Percentiles rank a stretch among this genome's conserved stretches.
phyloP scores from a whole-genome alignment of 345 rosid species.

The Toxicodendron radicans region DNA sequence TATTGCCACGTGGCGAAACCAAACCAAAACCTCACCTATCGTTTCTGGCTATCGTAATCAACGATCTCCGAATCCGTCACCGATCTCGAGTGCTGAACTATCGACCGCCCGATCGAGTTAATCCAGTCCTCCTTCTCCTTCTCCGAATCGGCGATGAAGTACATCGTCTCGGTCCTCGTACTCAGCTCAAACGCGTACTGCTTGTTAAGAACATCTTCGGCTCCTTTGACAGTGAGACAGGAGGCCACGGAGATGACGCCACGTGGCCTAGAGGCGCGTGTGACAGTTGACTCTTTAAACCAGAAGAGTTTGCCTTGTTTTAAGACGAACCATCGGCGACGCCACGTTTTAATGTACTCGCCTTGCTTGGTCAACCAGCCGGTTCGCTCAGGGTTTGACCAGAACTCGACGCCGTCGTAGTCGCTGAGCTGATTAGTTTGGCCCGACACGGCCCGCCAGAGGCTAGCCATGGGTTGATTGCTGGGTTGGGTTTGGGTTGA shows the following conservation, averaged over 20 bases:
- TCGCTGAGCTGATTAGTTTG: slow-evolving; percentile 31
- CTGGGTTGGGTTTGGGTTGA: slow-evolving; percentile 9
- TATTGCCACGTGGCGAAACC: not conserved
- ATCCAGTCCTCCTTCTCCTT: slow-evolving; percentile 85
- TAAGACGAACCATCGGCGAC: slow-evolving; percentile 76
- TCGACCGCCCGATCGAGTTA: slow-evolving; percentile 72
- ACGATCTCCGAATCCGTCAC: slow-evolving; percentile 71
- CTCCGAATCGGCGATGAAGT: slow-evolving; percentile 70
- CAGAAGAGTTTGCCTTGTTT: slow-evolving; percentile 71
- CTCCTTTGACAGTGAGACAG: slow-evolving; percentile 75
- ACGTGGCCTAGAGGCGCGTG: slow-evolving; percentile 58
- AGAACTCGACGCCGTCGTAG: slow-evolving; percentile 57
- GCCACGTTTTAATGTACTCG: slow-evolving; percentile 73
- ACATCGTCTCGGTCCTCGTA: slow-evolving; percentile 56
- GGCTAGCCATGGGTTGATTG: slow-evolving; percentile 29
- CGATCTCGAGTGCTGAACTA: slow-evolving; percentile 71
- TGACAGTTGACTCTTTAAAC: slow-evolving; percentile 67
- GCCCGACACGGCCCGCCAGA: slow-evolving; percentile 47
- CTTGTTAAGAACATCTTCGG: slow-evolving; percentile 63
- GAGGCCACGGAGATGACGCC: slow-evolving; percentile 61
- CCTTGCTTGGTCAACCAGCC: slow-evolving; percentile 77
- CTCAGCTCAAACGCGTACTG: slow-evolving; percentile 65
- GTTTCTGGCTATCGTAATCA: slow-evolving; percentile 54
- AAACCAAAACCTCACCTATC: not conserved
- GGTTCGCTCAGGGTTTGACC: slow-evolving; percentile 64